A percentile compares a stretch with the other conserved stretches of the same genome.
These are phyloP conservation scores for Rauvolfia tetraphylla DNA, from an alignment of 257 asterid species.

Conservation along the genomic window DNA sequence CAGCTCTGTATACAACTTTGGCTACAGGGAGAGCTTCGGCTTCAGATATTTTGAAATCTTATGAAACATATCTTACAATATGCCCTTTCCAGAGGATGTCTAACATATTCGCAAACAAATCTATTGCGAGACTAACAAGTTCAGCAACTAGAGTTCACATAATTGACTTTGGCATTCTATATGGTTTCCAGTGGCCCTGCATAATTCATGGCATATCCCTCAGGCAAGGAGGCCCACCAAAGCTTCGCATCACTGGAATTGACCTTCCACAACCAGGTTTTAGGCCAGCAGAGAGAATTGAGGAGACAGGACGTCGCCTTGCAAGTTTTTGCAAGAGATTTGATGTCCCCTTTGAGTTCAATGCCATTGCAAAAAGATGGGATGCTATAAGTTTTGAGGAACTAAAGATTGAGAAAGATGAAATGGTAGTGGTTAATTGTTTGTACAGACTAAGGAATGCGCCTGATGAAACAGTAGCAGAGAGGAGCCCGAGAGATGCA, in stretches of 20 bases:
- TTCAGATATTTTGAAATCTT: slow-evolving; percentile 39
- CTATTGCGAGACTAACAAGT: slow-evolving; percentile 29
- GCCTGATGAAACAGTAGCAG: slow-evolving; percentile 34
- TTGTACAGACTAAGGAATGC: slow-evolving; percentile 48
- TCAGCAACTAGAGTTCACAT: slow-evolving; percentile 44
- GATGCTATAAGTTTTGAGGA: slow-evolving; percentile 43
- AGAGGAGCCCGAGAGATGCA: slow-evolving; percentile 35
- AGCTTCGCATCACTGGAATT: slow-evolving; percentile 53
- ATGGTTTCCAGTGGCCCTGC: slow-evolving; percentile 86
- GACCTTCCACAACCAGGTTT: slow-evolving; percentile 67
- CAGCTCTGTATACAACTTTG: slow-evolving; percentile 32
- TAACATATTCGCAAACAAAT: slow-evolving; percentile 49
- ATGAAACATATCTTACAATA: slow-evolving; percentile 37
- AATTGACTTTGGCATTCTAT: slow-evolving; percentile 58
- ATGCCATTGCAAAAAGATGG: slow-evolving; percentile 61
- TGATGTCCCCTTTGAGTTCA: slow-evolving; percentile 50
- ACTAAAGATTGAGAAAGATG: slow-evolving; percentile 44
- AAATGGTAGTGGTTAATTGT: slow-evolving; percentile 55
- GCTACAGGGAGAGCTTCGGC: slow-evolving; percentile 28
- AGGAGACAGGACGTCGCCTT: slow-evolving; percentile 55
- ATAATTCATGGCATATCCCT: slow-evolving; percentile 52
- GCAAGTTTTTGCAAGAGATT: slow-evolving; percentile 41
- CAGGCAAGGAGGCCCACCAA: slow-evolving; percentile 63
- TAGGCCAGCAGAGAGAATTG: slow-evolving; percentile 55
- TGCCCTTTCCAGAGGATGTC: slow-evolving; percentile 66